Evolutionary conservation across 139 green algal genomes (phyloP).

Genomic region (Micractinium sp.): DNA sequence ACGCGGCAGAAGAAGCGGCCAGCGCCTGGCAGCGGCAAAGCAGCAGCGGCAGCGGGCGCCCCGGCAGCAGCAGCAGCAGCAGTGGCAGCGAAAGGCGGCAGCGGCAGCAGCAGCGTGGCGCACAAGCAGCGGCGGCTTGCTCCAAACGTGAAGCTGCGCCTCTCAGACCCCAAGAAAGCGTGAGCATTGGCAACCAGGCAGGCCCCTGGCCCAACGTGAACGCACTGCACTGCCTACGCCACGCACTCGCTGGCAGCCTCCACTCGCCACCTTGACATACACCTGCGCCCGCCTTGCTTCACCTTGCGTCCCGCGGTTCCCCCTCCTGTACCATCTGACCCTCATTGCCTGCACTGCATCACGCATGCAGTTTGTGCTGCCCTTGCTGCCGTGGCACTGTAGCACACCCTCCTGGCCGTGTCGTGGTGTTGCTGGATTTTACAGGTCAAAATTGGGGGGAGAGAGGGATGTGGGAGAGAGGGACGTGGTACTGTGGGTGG

Average conservation of each 20-base stretch:
- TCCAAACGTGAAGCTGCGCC: background rate
- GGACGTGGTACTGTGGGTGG: too few relatives aligned
- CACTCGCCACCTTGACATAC: background rate
- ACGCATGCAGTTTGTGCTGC: too few relatives aligned
- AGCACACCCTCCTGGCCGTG: too few relatives aligned
- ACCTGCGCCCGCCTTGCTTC: too few relatives aligned
- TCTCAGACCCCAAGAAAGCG: background rate
- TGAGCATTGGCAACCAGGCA: background rate
- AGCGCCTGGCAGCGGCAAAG: background rate
- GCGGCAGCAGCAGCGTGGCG: background rate
- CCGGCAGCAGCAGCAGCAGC: background rate
- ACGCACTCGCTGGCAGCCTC: background rate
- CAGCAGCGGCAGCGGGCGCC: background rate
- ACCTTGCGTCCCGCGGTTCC: too few relatives aligned
- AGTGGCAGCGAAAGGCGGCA: background rate
- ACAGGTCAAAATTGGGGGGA: too few relatives aligned
- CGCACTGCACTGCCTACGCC: background rate
- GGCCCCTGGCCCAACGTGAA: background rate
- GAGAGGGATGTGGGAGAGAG: too few relatives aligned
- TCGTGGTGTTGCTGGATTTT: too few relatives aligned
- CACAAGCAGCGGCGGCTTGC: background rate
- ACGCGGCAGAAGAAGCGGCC: background rate
- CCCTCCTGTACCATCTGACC: too few relatives aligned
- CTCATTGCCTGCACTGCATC: too few relatives aligned
- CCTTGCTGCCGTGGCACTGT: too few relatives aligned